phyloP scores from a whole-genome alignment of 768 basidiomycete genomes.

The Pseudohyphozyma bogoriensis region DNA sequence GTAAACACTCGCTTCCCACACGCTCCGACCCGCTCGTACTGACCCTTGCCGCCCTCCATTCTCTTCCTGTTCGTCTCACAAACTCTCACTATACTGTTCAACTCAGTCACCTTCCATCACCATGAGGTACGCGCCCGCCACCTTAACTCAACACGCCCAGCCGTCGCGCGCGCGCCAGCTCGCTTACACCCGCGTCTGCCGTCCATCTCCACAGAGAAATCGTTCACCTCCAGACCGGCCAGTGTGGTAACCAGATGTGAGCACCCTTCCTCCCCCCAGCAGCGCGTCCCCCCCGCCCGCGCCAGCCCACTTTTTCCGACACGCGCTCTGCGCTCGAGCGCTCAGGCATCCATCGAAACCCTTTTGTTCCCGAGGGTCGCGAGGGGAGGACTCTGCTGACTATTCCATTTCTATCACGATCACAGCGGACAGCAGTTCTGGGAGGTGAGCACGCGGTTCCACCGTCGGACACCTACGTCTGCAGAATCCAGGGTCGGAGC shows the following conservation, averaged over 20 bases:
- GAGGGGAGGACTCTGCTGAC: too few species aligned
- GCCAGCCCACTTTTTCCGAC: too few species aligned
- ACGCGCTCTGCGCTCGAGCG: too few species aligned
- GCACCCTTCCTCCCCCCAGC: constrained; percentile 32
- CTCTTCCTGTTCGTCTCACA: background rate
- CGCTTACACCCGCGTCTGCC: background rate
- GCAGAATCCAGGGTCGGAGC: too few species aligned
- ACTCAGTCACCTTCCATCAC: background rate
- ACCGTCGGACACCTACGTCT: too few species aligned
- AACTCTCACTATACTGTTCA: background rate
- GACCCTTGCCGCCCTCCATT: background rate
- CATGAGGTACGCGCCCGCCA: background rate
- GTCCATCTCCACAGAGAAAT: background rate
- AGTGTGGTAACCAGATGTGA: constrained; percentile 97
- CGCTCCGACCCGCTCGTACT: background rate
- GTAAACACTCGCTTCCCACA: background rate
- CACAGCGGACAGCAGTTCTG: constrained; percentile 5
- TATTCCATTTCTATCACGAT: too few species aligned
- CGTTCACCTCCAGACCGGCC: constrained; percentile 7
- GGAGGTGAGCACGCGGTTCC: background rate
- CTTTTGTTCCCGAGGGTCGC: too few species aligned
- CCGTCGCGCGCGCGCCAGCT: too few species aligned
- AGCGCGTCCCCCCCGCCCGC: too few species aligned
- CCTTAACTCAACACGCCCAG: background rate
- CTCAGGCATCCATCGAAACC: too few species aligned